Conservation (phyloP, 1,139 yeast species). For the Kurtzmaniella natalensis region DNA sequence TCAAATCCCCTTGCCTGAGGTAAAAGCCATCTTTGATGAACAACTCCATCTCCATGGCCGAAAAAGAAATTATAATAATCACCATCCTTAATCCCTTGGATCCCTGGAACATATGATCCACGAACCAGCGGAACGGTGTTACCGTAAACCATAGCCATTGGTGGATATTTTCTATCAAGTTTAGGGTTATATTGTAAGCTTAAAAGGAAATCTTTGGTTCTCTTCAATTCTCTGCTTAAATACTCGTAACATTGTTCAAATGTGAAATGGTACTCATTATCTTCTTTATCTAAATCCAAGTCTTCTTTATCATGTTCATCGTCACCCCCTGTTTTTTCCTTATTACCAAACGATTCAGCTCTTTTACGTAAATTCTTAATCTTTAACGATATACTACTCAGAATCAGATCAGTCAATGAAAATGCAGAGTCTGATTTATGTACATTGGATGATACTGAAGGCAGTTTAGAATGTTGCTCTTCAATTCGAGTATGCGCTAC, state of each 20-base stretch:
- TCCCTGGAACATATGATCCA: constrained; percentile 61
- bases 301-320: constrained; percentile 2
- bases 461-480: not conserved
- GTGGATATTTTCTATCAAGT: constrained; percentile 58
- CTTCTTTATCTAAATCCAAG: constrained; percentile 6
- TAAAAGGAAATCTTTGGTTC: constrained; percentile 55
- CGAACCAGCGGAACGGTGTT: constrained; percentile 79
- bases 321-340: not conserved
- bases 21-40: constrained; percentile 76
- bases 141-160: constrained; percentile 77
- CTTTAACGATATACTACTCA: not conserved
- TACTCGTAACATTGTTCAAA: constrained; percentile 65
- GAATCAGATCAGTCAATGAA: constrained; percentile 1
- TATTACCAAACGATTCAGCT: constrained; percentile 4
- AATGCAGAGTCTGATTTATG: constrained; percentile 1
- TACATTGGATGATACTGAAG: not conserved
- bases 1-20: constrained; percentile 71
- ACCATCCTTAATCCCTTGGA: constrained; percentile 65
- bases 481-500: constrained; percentile 45
- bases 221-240: constrained; percentile 53
- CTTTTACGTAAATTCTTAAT: not conserved
- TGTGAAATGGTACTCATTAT: constrained; percentile 21
- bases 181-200: constrained; percentile 54
- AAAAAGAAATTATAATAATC: constrained; percentile 71
- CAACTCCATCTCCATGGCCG: constrained; percentile 94